Conservation (phyloP, 306 rosid species). For the Glycine soja region DNA sequence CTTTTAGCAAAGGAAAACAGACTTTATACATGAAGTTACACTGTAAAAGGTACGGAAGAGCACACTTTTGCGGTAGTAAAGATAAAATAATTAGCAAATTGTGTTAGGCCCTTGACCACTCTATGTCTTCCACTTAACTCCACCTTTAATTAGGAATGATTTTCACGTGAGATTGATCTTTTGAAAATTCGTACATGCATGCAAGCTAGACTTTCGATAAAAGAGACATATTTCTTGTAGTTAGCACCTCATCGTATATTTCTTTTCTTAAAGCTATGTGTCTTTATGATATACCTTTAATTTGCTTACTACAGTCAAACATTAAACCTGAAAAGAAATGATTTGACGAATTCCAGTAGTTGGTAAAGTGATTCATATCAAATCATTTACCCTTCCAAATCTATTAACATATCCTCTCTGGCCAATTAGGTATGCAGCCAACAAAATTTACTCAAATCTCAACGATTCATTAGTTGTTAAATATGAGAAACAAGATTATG, state of each 20-base stretch:
- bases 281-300: not conserved
- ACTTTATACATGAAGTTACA: not conserved
- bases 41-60: not conserved
- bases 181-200: conserved; percentile 18
- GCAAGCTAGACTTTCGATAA: conserved; percentile 6
- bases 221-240: not conserved
- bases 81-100: conserved; percentile 4
- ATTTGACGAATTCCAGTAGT: not conserved
- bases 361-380: conserved; percentile 3
- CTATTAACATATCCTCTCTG: not conserved
- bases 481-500: no score
- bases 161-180: conserved; percentile 10
- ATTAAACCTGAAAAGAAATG: conserved; percentile 4
- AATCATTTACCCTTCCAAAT: conserved; percentile 19
- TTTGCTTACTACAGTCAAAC: not conserved
- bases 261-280: not conserved
- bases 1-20: not conserved
- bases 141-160: conserved; percentile 35
- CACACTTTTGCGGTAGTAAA: not conserved
- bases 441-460: not conserved
- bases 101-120: conserved; percentile 35
- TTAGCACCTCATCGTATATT: not conserved
- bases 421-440: not conserved
- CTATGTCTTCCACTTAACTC: conserved; percentile 18
- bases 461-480: not conserved